These are phyloP conservation scores for Linum usitatissimum DNA, from an alignment of 345 rosid genomes.

Conservation along the genomic window DNA sequence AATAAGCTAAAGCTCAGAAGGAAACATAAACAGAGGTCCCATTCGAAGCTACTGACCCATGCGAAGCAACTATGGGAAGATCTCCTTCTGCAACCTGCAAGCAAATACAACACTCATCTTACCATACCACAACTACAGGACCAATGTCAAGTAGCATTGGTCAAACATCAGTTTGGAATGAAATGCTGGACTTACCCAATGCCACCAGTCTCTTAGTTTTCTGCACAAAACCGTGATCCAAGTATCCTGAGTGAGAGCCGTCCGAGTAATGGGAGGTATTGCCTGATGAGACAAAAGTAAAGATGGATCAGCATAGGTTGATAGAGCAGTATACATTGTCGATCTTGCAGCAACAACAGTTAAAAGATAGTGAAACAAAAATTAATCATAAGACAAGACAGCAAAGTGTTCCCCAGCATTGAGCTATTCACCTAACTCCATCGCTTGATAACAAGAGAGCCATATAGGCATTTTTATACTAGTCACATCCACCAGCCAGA, in stretches of 20 bases:
- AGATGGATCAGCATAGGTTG: conserved; percentile 4
- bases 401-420: too few species aligned
- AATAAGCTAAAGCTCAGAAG: neutral
- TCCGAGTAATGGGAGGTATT: conserved; percentile 81
- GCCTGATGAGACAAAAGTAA: conserved; percentile 37
- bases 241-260: conserved; percentile 96
- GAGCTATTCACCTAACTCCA: neutral
- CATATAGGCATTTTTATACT: neutral
- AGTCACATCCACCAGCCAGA: neutral
- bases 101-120: conserved; percentile 18
- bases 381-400: too few species aligned
- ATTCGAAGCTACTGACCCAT: conserved; percentile 59
- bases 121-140: conserved; percentile 12
- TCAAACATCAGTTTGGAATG: conserved; percentile 6
- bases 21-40: conserved; percentile 12
- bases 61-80: conserved; percentile 87
- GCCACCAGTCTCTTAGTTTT: conserved; percentile 99
- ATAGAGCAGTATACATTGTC: neutral
- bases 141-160: conserved; percentile 8
- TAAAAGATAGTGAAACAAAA: neutral
- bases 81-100: conserved; percentile 96
- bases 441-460: neutral
- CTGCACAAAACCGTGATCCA: conserved; percentile 97
- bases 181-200: conserved; percentile 60
- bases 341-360: neutral